These are phyloP conservation scores for Beta corolliflora DNA, from an alignment of 179 eudicot species.

Conservation along the genomic window DNA sequence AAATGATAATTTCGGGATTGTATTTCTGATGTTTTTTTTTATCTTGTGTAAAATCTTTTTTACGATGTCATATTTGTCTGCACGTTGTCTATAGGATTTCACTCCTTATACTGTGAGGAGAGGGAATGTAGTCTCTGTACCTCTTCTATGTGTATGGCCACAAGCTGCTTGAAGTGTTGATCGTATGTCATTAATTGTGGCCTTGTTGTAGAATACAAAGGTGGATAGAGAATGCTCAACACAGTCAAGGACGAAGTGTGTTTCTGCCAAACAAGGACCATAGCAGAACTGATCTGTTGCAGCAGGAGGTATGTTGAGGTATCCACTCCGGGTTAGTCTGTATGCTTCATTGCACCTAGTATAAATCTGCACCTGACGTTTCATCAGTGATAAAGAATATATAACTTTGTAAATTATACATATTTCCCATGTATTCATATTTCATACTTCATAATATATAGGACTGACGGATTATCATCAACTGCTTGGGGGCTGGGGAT, in stretches of 20 bases:
- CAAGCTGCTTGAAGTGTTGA: slow-evolving; percentile 45
- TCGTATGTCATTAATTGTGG: slow-evolving; percentile 38
- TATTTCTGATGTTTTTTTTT: not conserved
- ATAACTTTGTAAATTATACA: not conserved
- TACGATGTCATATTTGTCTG: not conserved
- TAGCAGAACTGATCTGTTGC: slow-evolving; percentile 56
- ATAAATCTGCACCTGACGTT: slow-evolving; percentile 37
- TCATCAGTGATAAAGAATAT: not conserved
- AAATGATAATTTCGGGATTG: not conserved
- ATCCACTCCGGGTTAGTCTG: slow-evolving; percentile 50
- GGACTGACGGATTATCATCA: not conserved
- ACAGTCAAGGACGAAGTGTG: slow-evolving; percentile 44
- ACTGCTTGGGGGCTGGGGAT: not conserved
- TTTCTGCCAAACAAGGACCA: slow-evolving; percentile 54
- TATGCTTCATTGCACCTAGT: slow-evolving; percentile 43
- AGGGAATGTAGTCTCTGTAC: slow-evolving; percentile 13
- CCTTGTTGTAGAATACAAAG: slow-evolving; percentile 54
- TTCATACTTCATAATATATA: not conserved
- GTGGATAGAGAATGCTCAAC: slow-evolving; percentile 34
- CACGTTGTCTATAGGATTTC: not conserved
- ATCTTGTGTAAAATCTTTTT: not conserved
- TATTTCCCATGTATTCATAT: not conserved
- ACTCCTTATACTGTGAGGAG: not conserved
- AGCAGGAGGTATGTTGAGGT: slow-evolving; percentile 45
- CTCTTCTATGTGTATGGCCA: slow-evolving; percentile 39